Conservation (phyloP, 371 early-diverging fungal species). For the Apophysomyces elegans region DNA sequence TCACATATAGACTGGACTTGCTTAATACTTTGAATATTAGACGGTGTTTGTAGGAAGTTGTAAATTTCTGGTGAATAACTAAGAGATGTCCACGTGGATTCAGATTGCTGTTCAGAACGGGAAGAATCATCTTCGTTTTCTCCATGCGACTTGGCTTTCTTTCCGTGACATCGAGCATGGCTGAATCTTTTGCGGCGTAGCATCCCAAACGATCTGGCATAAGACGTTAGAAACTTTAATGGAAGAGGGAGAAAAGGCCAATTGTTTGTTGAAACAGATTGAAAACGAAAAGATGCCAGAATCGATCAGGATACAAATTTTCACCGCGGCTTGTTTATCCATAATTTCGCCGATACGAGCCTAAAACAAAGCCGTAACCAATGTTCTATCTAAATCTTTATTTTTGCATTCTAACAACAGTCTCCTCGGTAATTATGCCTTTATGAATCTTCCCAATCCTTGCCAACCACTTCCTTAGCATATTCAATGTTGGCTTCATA, state of each 20-base stretch:
- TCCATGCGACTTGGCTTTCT: not conserved
- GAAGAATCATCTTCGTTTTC: not conserved
- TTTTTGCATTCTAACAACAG: too few species aligned
- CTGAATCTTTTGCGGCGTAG: not conserved
- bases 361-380: too few species aligned
- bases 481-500: conserved; percentile 53
- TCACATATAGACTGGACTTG: conserved; percentile 24
- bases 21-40: not conserved
- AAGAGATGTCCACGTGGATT: too few species aligned
- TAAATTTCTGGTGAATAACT: not conserved
- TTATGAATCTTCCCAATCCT: conserved; percentile 31
- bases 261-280: conserved; percentile 1
- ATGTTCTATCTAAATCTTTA: too few species aligned
- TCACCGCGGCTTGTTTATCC: not conserved
- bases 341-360: not conserved
- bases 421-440: not conserved
- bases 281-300: not conserved
- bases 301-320: not conserved
- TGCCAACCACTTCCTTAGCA: conserved; percentile 51
- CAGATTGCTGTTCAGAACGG: too few species aligned
- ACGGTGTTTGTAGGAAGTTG: not conserved
- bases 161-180: not conserved
- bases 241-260: not conserved
- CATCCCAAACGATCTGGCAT: conserved; percentile 4
- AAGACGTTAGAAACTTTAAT: not conserved